Evolutionary conservation across 345 rosid genomes (phyloP), one percentile per base, ranked within the genome.

Genomic region (Arabidopsis arenosa): DNA sequence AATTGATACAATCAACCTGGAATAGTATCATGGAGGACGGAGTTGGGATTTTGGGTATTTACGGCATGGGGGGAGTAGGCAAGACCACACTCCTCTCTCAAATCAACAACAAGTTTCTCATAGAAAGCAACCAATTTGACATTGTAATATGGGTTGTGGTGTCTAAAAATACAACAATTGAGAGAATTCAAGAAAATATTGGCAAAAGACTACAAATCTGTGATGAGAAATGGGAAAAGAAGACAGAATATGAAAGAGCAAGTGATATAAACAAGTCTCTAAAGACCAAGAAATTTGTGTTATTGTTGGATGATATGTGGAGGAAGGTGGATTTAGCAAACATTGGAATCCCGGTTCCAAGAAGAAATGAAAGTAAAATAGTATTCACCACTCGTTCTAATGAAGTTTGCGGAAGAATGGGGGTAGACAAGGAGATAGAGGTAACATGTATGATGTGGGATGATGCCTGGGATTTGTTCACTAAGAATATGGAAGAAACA

Each of bases 1-100:
- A 3, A 54, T 9, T 5, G n/a, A 7, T 54, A 26, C 9, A 54
- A 26, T 26, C 7, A n/a, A n/a, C 59, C 6, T 54, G 59, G 59
- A 28, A 28, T 1, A 54, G 59, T 33, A 14, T 54, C 1, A 54
- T 28, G 36, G 32, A 26, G 2, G 9, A 0, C 6, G 59, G 2
- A 28, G 32, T 3, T 5, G 32, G 36, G 32, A 28, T 6, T 35
- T 54, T 54, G 59, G 37, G 59, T 30, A 15, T 54, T 5, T 54
- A 28, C 28, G 59, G 59, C 10, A 54, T 54, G 59, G 36, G 36
- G 9, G 59, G 59, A 54, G 59, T 28, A 12, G 59, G 59, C 17
- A 54, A 54, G 32, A 54, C 37, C 36, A 3, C 59, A 7, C 36
- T 28, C 17, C 32, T 54, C 0, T 28, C 0, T 28, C 10, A 4